phyloP scores from a whole-genome alignment of 106 monocot species.

The Platanthera guangdongensis region DNA sequence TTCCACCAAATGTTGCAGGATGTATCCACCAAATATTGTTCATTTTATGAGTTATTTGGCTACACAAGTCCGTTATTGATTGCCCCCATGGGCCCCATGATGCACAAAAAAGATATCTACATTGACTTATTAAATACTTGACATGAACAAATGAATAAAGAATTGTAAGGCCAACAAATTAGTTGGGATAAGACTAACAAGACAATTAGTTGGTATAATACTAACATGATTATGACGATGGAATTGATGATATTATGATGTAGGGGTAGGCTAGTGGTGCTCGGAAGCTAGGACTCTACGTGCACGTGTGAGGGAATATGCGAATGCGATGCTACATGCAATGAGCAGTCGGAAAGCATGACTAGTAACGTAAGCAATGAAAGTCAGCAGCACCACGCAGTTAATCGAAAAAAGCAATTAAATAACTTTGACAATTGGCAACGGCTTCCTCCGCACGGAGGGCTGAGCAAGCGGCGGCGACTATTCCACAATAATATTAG shows the following conservation, averaged over 20 bases:
- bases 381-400: too few relatives aligned
- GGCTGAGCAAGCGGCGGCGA: too few relatives aligned
- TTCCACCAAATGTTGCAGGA: constrained; percentile 55
- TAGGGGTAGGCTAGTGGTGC: too few relatives aligned
- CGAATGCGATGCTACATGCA: too few relatives aligned
- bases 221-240: neutral
- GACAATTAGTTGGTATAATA: neutral
- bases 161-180: neutral
- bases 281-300: too few relatives aligned
- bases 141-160: neutral
- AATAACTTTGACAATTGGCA: too few relatives aligned
- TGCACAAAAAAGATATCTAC: neutral
- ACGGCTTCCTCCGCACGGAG: too few relatives aligned
- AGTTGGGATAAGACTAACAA: neutral
- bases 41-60: neutral
- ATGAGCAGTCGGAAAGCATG: too few relatives aligned
- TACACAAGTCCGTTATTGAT: neutral
- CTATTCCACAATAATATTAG: too few relatives aligned
- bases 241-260: neutral
- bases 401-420: too few relatives aligned
- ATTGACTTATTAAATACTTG: neutral
- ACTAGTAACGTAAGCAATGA: too few relatives aligned
- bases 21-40: constrained; percentile 54
- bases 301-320: too few relatives aligned
- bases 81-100: neutral